Base-by-base conservation (phyloP, 106 monocot genomes). In the Apostasia shenzhenica region DNA sequence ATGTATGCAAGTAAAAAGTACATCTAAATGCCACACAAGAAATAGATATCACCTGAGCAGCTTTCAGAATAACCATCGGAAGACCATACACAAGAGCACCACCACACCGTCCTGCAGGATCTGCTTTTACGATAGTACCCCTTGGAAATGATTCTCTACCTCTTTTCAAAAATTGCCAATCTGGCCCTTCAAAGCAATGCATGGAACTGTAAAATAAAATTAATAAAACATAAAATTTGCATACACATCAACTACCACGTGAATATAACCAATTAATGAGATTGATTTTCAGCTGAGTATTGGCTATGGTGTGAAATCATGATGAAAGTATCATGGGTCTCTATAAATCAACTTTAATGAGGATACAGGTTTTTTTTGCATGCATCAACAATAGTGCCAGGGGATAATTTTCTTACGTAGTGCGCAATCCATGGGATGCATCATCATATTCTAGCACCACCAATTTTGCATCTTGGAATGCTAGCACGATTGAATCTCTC, bases 151-250 rank as follows among this genome's bases (percentile, higher is more conserved):
- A 92, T 71, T 92, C 92, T 52, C 89, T 85, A 41, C 97, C 97
- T 73, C 85, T 92, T 78, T 99, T 99, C 77, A 99, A 58, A 61
- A 85, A 80, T 67, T 81, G 81, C 97, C 97, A 92, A 53, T 99
- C 92, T 41, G 92, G 92, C 8, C 97, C 97, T 73, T 99, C 97
- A 78, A 92, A 99, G 76, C 97, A 90, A 45, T 99, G 97, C 97
- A 99, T 92, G 2, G 97, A 99, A 83, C 97, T 99, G 78, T 56
- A 81, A 76, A 39, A 73, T 46, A 6, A 60, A 59, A 57, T 48
- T 48, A 62, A 47, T 10, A 44, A 50, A 50, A 8, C 13, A 62
- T 8, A 62, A 62, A 62, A 40, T 42, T 62, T 62, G 13, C 45
- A 45, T 3, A n/a, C 8, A n/a, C 8, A 44, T 38, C 42, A 44